Base-by-base conservation (phyloP, 495 filamentous ascomycete species). In the Penicillium lagena region DNA sequence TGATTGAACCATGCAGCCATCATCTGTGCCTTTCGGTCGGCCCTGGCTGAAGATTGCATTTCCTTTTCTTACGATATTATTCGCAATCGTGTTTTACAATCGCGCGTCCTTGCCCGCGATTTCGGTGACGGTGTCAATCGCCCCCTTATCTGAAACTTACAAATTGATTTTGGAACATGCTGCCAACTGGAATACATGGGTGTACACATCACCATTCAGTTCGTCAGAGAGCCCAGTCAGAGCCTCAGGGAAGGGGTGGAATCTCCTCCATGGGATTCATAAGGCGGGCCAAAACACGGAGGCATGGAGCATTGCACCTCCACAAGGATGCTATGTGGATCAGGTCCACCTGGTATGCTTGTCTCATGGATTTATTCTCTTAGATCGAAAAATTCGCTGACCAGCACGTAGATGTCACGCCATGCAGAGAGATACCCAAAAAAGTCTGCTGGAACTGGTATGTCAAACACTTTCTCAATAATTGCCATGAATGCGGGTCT, bases 371-470 rank as follows among this genome's bases (percentile, higher is more conserved):
- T 40, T 7, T 8, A 27, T 15, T 17, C 1, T 4, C 4, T 17
- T 17, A 1, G 15, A 4, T 1, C 4, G 1, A 4, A 17, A 17
- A 17, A 17, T 17, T 17, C 15, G 15, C 15, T 17, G 15, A 17
- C 15, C 15, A 17, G 15, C 15, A 17, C 15, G 15, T 4, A 81
- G 78, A 72, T 82, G 63, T 75, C 79, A 30, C 68, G 79, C 37
- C 79, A 82, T 57, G 76, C 59, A 14, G 79, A 81, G 43, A 60
- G 79, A 59, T 81, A 78, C 49, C 79, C 79, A 1, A 80, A 78
- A 1, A 48, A 47, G n/a, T 64, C 55, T n/a, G 72, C 71, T 42
- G 79, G 73, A 42, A 54, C 40, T 32, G 64, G 78, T 78, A 71
- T 33, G 76, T 71, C 45, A 38, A 36, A 37, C 12, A n/a, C 35